phyloP scores from a whole-genome alignment of 129 eudicot genomes.

The Logfia minima region DNA sequence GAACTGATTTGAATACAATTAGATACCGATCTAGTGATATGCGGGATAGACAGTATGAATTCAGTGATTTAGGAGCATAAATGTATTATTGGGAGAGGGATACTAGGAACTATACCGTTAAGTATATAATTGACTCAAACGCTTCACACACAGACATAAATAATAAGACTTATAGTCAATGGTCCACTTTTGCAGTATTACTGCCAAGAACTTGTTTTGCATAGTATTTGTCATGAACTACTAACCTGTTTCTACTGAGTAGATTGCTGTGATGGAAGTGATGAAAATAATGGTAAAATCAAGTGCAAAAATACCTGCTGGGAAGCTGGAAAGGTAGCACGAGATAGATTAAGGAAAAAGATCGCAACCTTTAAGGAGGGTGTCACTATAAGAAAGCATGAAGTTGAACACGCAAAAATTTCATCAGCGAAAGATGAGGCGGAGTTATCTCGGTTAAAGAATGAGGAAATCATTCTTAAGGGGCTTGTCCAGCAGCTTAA shows the following conservation, averaged over 20 bases:
- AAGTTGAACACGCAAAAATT: conserved; percentile 67
- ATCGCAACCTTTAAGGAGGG: conserved; percentile 80
- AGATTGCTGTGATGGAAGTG: conserved; percentile 99
- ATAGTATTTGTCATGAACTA: conserved; percentile 22
- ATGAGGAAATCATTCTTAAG: conserved; percentile 80
- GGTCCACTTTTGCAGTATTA: not conserved
- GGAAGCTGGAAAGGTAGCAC: conserved; percentile 96
- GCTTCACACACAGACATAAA: conserved; percentile 1
- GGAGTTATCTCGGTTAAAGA: conserved; percentile 75
- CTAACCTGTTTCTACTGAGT: conserved; percentile 28
- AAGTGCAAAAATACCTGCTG: conserved; percentile 91
- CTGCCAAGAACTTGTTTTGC: conserved; percentile 8
- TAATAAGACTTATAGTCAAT: not conserved
- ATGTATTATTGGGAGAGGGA: too few relatives aligned
- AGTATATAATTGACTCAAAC: conserved; percentile 5
- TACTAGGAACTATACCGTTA: not conserved
- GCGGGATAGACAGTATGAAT: too few relatives aligned
- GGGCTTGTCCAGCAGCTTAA: conserved; percentile 83
- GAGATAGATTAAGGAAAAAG: conserved; percentile 81
- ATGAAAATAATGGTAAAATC: conserved; percentile 81
- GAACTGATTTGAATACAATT: conserved; percentile 5
- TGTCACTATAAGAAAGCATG: conserved; percentile 53
- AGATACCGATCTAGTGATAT: too few relatives aligned
- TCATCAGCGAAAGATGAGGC: conserved; percentile 75
- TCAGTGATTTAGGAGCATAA: too few relatives aligned